A percentile compares a stretch with the other conserved stretches of the same genome.
phyloP scores from a whole-genome alignment of 73 alveolate genomes.

The Paramecium primaurelia region DNA sequence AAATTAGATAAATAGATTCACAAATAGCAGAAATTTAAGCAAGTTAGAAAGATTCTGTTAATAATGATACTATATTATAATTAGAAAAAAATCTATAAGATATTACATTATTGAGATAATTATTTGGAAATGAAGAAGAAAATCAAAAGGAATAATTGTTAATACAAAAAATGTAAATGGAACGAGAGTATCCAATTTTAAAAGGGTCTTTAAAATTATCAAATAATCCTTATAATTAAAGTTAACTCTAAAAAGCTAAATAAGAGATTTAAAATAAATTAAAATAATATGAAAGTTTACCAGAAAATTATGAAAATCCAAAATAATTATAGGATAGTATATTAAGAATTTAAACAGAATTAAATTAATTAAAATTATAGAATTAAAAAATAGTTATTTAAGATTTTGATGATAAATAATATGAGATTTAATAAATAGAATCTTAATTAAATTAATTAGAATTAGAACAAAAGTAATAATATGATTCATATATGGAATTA shows the following conservation, averaged over 20 bases:
- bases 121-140: background rate
- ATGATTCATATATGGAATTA: background rate
- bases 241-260: background rate
- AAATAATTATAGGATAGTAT: background rate
- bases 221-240: background rate
- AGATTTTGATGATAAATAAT: background rate
- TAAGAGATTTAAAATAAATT: background rate
- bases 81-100: background rate
- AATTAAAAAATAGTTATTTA: background rate
- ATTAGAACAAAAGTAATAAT: background rate
- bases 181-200: background rate
- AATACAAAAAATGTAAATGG: background rate
- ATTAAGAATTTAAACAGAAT: background rate
- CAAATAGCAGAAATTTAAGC: background rate
- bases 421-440: background rate
- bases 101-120: background rate
- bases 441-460: background rate
- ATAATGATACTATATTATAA: background rate
- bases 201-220: background rate
- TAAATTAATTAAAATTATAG: background rate
- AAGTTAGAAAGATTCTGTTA: background rate
- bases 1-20: background rate
- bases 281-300: background rate
- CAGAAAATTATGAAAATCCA: background rate
- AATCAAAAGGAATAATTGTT: background rate